A percentile compares a stretch with the other conserved stretches of the same genome.
Evolutionary conservation across 2,329 filamentous ascomycete species (phyloP).

Genomic region (Paecilomyces sp.): DNA sequence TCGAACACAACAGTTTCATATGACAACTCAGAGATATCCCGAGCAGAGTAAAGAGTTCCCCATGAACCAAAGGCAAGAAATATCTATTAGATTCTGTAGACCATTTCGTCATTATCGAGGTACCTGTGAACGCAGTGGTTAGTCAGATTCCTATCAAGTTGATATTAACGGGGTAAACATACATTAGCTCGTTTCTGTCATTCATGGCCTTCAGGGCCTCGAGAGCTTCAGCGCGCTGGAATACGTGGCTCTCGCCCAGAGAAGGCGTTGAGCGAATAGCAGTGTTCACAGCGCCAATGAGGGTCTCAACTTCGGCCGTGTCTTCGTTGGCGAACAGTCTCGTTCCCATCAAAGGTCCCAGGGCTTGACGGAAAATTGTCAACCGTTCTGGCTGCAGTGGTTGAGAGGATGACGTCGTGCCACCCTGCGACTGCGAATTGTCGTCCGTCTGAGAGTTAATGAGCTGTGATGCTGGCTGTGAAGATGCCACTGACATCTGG

Average conservation of each 20-base stretch:
- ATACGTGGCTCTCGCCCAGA: slow-evolving; percentile 50
- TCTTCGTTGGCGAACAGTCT: slow-evolving; percentile 77
- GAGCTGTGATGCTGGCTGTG: slow-evolving; percentile 67
- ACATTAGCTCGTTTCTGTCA: slow-evolving; percentile 87
- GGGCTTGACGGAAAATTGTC: slow-evolving; percentile 65
- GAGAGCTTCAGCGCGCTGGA: slow-evolving; percentile 64
- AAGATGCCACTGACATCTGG: slow-evolving; percentile 70
- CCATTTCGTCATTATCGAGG: slow-evolving; percentile 50
- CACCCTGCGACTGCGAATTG: slow-evolving; percentile 40
- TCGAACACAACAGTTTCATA: neutral
- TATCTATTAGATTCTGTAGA: slow-evolving; percentile 58
- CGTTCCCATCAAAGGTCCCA: slow-evolving; percentile 77
- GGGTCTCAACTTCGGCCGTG: slow-evolving; percentile 63
- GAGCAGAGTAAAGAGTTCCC: neutral
- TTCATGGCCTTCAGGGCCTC: slow-evolving; percentile 74
- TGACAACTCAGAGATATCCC: neutral
- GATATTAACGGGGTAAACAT: slow-evolving; percentile 51
- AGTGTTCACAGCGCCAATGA: slow-evolving; percentile 73
- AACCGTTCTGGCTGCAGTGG: slow-evolving; percentile 52
- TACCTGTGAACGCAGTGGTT: slow-evolving; percentile 26
- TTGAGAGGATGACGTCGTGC: slow-evolving; percentile 32
- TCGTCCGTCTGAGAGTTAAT: slow-evolving; percentile 49
- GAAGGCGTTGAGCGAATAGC: slow-evolving; percentile 45
- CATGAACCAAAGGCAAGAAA: neutral
- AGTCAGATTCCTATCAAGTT: slow-evolving; percentile 5